Evolutionary conservation across 1,284 basidiomycete genomes (phyloP).

Genomic region (Trametes pubescens): DNA sequence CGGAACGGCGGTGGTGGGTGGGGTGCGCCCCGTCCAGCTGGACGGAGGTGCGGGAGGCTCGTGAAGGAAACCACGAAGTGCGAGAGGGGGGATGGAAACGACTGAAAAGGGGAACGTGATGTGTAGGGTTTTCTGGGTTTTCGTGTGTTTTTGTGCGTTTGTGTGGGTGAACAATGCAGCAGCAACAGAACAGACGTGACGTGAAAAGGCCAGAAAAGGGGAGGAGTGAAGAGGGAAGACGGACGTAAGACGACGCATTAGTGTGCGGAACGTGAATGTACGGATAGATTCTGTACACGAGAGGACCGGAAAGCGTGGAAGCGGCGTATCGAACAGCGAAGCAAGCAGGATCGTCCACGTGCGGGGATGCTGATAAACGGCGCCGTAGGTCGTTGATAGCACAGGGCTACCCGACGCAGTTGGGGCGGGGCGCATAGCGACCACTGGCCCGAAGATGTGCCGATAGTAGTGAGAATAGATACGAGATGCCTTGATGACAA

Average conservation of each 20-base stretch:
- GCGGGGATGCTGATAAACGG: slow-evolving; percentile 35
- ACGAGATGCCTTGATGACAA: slow-evolving; percentile 42
- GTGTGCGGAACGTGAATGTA: slow-evolving; percentile 42
- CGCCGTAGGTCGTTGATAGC: slow-evolving; percentile 27
- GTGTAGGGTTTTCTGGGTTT: slow-evolving; percentile 50
- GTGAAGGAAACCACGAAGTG: slow-evolving; percentile 33
- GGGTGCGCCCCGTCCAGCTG: slow-evolving; percentile 5
- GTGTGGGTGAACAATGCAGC: slow-evolving; percentile 32
- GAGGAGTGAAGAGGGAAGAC: slow-evolving; percentile 42
- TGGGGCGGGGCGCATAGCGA: slow-evolving; percentile 28
- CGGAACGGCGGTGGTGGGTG: slow-evolving; percentile 28
- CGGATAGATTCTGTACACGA: slow-evolving; percentile 42
- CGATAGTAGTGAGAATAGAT: slow-evolving; percentile 42
- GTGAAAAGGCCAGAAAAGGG: slow-evolving; percentile 32
- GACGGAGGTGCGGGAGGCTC: slow-evolving; percentile 5
- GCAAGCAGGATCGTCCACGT: slow-evolving; percentile 35
- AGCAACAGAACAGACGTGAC: slow-evolving; percentile 43
- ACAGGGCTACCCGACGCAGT: slow-evolving; percentile 30
- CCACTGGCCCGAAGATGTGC: slow-evolving; percentile 29
- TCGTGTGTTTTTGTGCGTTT: slow-evolving; percentile 57
- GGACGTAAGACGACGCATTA: slow-evolving; percentile 43
- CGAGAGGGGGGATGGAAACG: slow-evolving; percentile 32
- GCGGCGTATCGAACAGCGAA: slow-evolving; percentile 36
- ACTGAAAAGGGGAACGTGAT: slow-evolving; percentile 34
- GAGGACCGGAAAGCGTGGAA: slow-evolving; percentile 31